Conservation (phyloP, 306 rosid species). For the Hippophae tibetana region DNA sequence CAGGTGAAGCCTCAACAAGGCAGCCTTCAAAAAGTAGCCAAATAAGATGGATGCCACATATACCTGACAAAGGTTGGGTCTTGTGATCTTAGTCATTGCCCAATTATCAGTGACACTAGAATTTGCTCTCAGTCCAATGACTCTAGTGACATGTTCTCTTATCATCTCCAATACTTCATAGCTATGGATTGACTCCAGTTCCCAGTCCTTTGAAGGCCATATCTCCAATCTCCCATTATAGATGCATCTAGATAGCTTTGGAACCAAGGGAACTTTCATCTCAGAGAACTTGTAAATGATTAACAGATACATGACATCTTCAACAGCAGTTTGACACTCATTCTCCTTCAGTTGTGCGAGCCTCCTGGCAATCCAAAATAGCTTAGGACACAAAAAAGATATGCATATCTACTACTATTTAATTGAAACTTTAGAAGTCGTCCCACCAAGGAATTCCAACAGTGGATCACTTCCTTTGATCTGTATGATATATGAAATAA, state of each 20-base stretch:
- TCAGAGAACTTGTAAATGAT: constrained; percentile 76
- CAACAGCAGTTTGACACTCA: constrained; percentile 61
- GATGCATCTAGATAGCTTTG: constrained; percentile 70
- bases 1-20: constrained; percentile 52
- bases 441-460: constrained; percentile 19
- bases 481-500: constrained; percentile 23
- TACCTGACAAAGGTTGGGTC: constrained; percentile 40
- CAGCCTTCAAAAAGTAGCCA: constrained; percentile 86
- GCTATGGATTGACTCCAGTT: constrained; percentile 71
- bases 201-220: constrained; percentile 88
- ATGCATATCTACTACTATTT: constrained; percentile 1
- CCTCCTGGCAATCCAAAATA: constrained; percentile 62
- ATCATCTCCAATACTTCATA: constrained; percentile 69
- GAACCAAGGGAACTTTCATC: constrained; percentile 72
- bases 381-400: constrained; percentile 22
- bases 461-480: constrained; percentile 21
- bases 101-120: constrained; percentile 74
- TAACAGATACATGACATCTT: constrained; percentile 81
- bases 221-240: constrained; percentile 88
- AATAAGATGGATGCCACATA: constrained; percentile 75
- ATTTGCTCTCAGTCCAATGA: constrained; percentile 75
- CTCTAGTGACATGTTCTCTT: constrained; percentile 60
- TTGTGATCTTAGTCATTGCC: constrained; percentile 64
- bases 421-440: constrained; percentile 10
- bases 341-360: constrained; percentile 82